Conservation (phyloP, 2,329 filamentous ascomycete genomes). For the Hirsutella thompsonii region DNA sequence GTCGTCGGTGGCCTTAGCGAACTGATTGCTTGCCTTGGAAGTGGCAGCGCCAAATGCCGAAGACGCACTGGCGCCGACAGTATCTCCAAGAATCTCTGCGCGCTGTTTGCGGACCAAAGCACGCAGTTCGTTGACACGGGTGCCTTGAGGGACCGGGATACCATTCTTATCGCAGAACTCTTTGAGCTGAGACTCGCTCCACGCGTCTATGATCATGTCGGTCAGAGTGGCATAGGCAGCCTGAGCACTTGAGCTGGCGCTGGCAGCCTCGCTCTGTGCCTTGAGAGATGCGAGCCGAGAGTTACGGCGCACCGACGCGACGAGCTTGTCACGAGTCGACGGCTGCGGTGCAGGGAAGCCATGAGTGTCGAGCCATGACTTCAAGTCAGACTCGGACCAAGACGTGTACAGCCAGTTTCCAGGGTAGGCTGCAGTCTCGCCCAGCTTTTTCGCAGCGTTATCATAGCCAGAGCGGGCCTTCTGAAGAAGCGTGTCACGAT, state of each 20-base stretch:
- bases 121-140: conserved; percentile 77
- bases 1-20: conserved; percentile 61
- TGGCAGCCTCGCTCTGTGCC: conserved; percentile 45
- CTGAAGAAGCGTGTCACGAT: conserved; percentile 69
- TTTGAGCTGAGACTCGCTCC: conserved; percentile 83
- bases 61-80: conserved; percentile 39
- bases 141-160: conserved; percentile 78
- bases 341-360: conserved; percentile 81
- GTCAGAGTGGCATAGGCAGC: conserved; percentile 62
- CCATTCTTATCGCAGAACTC: conserved; percentile 85
- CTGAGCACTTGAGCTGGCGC: conserved; percentile 51
- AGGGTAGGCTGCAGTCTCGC: conserved; percentile 74
- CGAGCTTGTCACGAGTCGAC: conserved; percentile 70
- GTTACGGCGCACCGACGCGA: conserved; percentile 84
- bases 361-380: conserved; percentile 82
- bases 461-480: conserved; percentile 75
- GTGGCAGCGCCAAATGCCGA: conserved; percentile 60
- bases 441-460: conserved; percentile 55
- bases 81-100: conserved; percentile 57
- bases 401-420: conserved; percentile 87
- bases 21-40: conserved; percentile 63
- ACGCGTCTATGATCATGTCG: conserved; percentile 76
- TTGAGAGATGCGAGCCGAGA: conserved; percentile 66
- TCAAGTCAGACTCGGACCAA: conserved; percentile 89
- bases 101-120: conserved; percentile 84